Evolutionary conservation across 305 asterid genomes (phyloP).

Genomic region (Fraxinus latifolia): DNA sequence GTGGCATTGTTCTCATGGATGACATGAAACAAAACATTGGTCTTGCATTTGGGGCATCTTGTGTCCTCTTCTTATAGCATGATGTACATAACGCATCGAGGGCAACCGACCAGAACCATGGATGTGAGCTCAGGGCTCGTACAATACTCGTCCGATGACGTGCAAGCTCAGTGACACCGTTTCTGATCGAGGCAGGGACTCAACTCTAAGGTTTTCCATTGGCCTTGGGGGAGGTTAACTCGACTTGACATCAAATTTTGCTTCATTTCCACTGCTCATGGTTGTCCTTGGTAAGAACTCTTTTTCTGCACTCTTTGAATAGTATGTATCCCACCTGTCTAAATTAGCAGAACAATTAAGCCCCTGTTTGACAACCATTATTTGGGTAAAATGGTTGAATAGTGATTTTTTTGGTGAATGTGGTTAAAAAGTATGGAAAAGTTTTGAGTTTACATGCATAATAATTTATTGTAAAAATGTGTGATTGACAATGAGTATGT

Average conservation of each 20-base stretch:
- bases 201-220: slow-evolving; percentile 18
- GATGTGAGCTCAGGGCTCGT: slow-evolving; percentile 43
- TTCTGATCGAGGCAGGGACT: slow-evolving; percentile 35
- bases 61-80: slow-evolving; percentile 43
- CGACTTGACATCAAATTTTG: slow-evolving; percentile 35
- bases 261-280: slow-evolving; percentile 28
- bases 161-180: slow-evolving; percentile 38
- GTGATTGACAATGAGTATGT: no score
- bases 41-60: slow-evolving; percentile 50
- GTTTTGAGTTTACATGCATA: no score
- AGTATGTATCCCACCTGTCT: not conserved
- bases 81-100: slow-evolving; percentile 44
- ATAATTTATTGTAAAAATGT: no score
- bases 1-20: slow-evolving; percentile 14
- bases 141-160: slow-evolving; percentile 38
- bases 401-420: no score
- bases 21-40: slow-evolving; percentile 41
- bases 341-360: not conserved
- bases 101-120: slow-evolving; percentile 48
- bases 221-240: slow-evolving; percentile 35
- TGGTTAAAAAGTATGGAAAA: no score
- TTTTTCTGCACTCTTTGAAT: not conserved
- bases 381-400: no score
- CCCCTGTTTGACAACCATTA: no score
- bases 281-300: slow-evolving; percentile 4